Base-by-base conservation (phyloP, 257 asterid species). In the Orobanche coerulescens region DNA sequence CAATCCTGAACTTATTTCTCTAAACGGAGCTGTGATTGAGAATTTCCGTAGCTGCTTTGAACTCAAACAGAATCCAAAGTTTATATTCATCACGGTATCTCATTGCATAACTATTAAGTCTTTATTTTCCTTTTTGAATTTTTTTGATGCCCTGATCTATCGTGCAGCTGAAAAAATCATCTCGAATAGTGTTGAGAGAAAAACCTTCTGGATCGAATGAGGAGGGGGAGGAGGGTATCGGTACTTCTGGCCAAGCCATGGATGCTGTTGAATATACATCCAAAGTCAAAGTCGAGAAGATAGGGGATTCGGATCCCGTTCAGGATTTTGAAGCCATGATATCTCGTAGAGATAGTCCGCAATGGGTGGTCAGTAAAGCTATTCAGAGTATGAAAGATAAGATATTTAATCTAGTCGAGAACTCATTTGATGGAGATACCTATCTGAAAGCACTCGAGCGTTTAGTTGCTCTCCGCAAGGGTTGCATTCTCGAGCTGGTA, bases 1-100 rank as follows among this genome's bases (percentile, higher is more conserved):
- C 56, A 95, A 89, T 75, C 75, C 83, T 26, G 89, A 84, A 61
- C 82, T 88, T 59, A 67, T 77, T 62, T 68, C 58, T 53, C 79
- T 49, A 66, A 86, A 71, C 84, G 77, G 71, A 78, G 66, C 79
- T 43, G 73, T 80, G 69, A 69, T 81, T 37, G 84, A 86, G 71
- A 95, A 86, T 74, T 82, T 89, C 58, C 65, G 75, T 4, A 68
- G 72, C 72, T 56, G 61, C 57, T 93, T 93, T 42, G 95, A 88
- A 69, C 73, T 93, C 67, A 93, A 88, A 77, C 91, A 89, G 70
- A 86, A 93, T 73, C 97, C 97, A 4, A 89, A 86, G 98, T 92
- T 48, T n/a, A 56, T 55, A 39, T 69, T n/a, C 44, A 43, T 49
- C n/a, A 14, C 2, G 36, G 4, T 16, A 58, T 54, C 68, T 52